Evolutionary conservation across 208 protist genomes (phyloP).

Genomic region (Acanthamoeba sp.): DNA sequence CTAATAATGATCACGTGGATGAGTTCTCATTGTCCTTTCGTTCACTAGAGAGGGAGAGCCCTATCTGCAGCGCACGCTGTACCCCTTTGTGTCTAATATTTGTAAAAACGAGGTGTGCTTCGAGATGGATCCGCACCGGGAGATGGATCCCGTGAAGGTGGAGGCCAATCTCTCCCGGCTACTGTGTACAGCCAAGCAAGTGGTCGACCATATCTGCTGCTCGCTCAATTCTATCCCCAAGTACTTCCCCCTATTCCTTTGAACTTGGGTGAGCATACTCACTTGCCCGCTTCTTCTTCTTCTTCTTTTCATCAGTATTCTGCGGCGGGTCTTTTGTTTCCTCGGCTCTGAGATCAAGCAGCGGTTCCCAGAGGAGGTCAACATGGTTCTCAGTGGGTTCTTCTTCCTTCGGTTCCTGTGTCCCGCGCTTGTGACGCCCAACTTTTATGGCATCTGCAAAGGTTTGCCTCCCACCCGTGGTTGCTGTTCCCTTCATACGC

Average conservation of each 20-base stretch:
- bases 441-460: constrained; percentile 32
- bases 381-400: constrained; percentile 23
- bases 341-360: constrained; percentile 43
- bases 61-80: constrained; percentile 41
- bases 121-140: constrained; percentile 29
- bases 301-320: not conserved
- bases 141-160: not conserved
- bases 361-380: constrained; percentile 48
- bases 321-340: constrained; percentile 25
- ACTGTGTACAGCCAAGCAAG: constrained; percentile 42
- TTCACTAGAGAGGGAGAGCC: constrained; percentile 20
- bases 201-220: constrained; percentile 57
- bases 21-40: no score
- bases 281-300: not conserved
- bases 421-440: constrained; percentile 14
- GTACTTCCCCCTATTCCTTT: not conserved
- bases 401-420: constrained; percentile 48
- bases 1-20: no score
- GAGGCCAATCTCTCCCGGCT: constrained; percentile 30
- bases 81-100: constrained; percentile 51
- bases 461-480: not conserved
- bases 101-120: constrained; percentile 57
- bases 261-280: not conserved
- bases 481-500: not conserved
- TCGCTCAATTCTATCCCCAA: constrained; percentile 37